Percentiles rank a stretch among this genome's conserved stretches.
Evolutionary conservation across 78 protist species (phyloP).

Genomic region (Guillardia theta): DNA sequence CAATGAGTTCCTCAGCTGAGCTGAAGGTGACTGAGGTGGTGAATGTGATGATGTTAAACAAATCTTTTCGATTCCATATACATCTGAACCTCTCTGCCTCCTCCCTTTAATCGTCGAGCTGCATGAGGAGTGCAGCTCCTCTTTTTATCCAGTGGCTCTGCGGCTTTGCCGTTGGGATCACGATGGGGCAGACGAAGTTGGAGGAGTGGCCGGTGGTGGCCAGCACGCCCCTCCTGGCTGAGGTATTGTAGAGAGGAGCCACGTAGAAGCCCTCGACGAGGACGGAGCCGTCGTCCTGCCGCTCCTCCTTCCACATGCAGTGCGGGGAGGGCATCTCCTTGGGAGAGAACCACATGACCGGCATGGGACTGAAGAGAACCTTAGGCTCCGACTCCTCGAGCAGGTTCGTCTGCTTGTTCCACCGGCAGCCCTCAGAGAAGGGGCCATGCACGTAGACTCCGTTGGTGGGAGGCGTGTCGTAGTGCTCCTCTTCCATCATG

Average conservation of each 20-base stretch:
- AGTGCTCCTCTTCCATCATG: background rate
- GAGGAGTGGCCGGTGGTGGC: conserved; percentile 51
- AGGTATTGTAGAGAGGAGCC: background rate
- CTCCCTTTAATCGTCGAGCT: conserved; percentile 30
- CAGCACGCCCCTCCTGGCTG: conserved; percentile 31
- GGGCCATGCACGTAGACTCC: conserved; percentile 75
- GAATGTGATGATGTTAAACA: too few relatives aligned
- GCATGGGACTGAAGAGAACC: conserved; percentile 55
- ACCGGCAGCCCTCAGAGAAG: conserved; percentile 58
- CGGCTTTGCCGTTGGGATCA: background rate
- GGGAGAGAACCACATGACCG: conserved; percentile 66
- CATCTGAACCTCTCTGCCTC: too few relatives aligned
- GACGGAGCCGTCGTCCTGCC: background rate
- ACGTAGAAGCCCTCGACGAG: background rate
- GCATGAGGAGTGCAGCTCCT: conserved; percentile 38
- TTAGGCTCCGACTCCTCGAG: conserved; percentile 47
- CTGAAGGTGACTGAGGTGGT: too few relatives aligned
- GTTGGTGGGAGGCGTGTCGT: background rate
- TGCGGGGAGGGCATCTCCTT: background rate
- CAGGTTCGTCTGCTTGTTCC: conserved; percentile 7
- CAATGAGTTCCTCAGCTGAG: too few relatives aligned
- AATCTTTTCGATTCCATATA: too few relatives aligned
- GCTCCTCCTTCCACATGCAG: background rate
- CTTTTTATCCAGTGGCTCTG: conserved; percentile 44
- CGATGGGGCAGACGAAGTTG: conserved; percentile 37